Base-by-base conservation (phyloP, 2,329 filamentous ascomycete species). In the Scleromitrula shiraiana region DNA sequence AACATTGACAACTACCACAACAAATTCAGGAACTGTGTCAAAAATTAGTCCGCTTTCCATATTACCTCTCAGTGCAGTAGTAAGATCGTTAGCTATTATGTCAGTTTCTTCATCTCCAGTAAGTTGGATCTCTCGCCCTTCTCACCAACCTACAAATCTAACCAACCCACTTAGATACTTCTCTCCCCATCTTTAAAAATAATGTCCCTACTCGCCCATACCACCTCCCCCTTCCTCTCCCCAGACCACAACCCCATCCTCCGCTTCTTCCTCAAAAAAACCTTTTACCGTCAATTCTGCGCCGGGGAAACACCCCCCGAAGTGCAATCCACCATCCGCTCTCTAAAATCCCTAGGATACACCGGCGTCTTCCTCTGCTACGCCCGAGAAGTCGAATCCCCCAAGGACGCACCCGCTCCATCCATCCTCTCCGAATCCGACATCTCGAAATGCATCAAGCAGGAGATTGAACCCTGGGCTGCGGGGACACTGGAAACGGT, bases 241-340 rank as follows among this genome's bases (percentile, higher is more conserved):
- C 82, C 88, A 4, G 88, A 94, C 62, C 73, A 69, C 44, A 95
- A 95, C 62, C 79, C 79, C 0, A 39, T 91, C 1, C 73, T 95
- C 14, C 76, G 80, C 36, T 77, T 72, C 51, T 62, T 89, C 35
- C 71, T 95, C 41, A 88, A 89, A 64, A 78, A 82, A 62, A 94
- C 88, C 0, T 89, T 95, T 59, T 95, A 95, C 64, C 80, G 82
- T 20, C 90, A 96, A 60, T 96, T 95, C 67, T 96, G 90, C 65
- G 88, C 87, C 0, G 90, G 90, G 23, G 85, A 89, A 67, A 84
- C 78, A 41, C 72, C 76, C 0, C 59, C 64, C 1, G 86, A 95
- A 65, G 83, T 94, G 2, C 70, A 72, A 35, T 67, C 64, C 24
- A 89, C 84, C 0, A 77, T 88, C 24, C 62, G 73, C 1, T 70